A percentile compares a stretch with the other conserved stretches of the same genome.
Evolutionary conservation across 148 eudicot genomes (phyloP).

Genomic region (Rhododendron simsii): DNA sequence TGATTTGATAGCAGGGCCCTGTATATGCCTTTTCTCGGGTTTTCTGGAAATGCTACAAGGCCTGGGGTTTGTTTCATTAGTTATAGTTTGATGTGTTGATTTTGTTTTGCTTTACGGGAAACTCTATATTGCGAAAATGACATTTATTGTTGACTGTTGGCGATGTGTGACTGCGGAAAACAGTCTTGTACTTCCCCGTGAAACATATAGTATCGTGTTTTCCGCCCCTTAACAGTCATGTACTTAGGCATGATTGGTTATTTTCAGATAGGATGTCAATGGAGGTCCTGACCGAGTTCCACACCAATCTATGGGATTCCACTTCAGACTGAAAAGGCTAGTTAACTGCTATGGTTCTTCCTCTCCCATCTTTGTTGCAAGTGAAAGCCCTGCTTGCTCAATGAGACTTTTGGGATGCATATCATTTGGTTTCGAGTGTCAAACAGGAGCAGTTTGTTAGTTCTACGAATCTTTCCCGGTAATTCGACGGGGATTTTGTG

Average conservation of each 20-base stretch:
- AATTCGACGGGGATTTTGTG: no score
- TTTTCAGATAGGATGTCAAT: background rate
- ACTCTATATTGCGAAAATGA: background rate
- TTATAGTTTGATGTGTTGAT: background rate
- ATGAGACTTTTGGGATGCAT: background rate
- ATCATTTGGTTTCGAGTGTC: background rate
- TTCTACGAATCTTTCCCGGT: no score
- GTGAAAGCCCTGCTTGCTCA: background rate
- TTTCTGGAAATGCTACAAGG: background rate
- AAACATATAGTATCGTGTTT: background rate
- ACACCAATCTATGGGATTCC: background rate
- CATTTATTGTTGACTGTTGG: background rate
- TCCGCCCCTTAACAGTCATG: background rate
- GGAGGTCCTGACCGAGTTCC: background rate
- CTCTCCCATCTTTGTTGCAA: background rate
- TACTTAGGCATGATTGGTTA: background rate
- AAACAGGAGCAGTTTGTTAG: no score
- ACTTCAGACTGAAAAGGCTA: background rate
- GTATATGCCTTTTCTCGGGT: background rate
- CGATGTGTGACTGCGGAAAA: background rate
- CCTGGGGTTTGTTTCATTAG: background rate
- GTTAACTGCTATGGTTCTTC: background rate
- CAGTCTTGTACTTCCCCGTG: background rate
- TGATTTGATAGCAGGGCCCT: background rate
- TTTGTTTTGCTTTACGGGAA: background rate